Conservation (phyloP, 495 filamentous ascomycete species). For the Neurospora terricola region DNA sequence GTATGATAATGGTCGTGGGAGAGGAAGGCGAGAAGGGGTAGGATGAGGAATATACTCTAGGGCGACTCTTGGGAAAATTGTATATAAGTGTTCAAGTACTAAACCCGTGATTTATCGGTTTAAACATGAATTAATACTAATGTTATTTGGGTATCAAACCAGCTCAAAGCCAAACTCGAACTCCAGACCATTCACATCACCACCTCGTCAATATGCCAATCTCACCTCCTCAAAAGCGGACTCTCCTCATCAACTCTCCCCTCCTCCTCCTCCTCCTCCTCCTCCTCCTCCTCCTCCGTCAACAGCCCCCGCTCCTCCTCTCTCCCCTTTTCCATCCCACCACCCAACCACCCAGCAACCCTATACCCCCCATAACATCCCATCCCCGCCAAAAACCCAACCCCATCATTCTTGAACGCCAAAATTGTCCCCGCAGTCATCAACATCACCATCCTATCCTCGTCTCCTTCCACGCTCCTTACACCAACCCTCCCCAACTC, state of each 20-base stretch:
- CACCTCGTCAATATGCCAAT: background rate
- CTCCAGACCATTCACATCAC: background rate
- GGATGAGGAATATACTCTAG: no score
- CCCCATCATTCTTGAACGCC: slow-evolving; percentile 80
- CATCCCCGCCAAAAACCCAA: slow-evolving; percentile 78
- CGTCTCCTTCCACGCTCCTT: slow-evolving; percentile 53
- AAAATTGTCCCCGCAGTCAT: slow-evolving; percentile 70
- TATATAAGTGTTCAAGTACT: background rate
- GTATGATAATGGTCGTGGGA: background rate
- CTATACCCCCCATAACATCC: slow-evolving; percentile 29
- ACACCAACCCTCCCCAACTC: slow-evolving; percentile 79
- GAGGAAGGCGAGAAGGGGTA: background rate
- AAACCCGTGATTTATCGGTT: background rate
- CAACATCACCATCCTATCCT: slow-evolving; percentile 79
- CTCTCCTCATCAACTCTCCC: background rate
- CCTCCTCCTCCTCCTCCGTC: background rate
- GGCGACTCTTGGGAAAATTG: no score
- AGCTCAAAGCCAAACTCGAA: background rate
- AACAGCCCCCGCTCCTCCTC: background rate
- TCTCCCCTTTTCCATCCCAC: background rate
- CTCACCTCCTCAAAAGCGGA: slow-evolving; percentile 12
- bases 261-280: background rate
- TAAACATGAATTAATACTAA: background rate
- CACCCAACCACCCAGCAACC: background rate
- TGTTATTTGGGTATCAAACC: background rate